phyloP scores from a whole-genome alignment of 2,329 filamentous ascomycete genomes.

The Westerdykella aurantiaca region DNA sequence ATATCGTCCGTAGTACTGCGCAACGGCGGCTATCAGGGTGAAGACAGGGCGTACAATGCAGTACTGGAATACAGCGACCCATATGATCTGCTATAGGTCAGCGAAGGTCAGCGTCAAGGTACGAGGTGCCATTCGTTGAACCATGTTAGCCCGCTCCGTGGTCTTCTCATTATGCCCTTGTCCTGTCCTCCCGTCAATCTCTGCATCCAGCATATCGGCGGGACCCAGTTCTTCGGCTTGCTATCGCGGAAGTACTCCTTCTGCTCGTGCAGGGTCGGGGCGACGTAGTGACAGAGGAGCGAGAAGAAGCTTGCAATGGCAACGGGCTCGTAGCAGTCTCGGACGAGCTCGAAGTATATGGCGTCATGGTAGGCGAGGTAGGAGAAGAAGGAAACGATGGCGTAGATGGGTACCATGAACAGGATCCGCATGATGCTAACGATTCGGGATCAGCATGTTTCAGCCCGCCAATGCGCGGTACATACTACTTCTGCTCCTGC shows the following conservation, averaged over 20 bases:
- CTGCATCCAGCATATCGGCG: constrained; percentile 64
- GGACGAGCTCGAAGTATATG: constrained; percentile 74
- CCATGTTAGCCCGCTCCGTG: constrained; percentile 77
- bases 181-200: constrained; percentile 64
- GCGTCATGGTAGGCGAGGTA: constrained; percentile 70
- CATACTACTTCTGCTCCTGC: constrained; percentile 55
- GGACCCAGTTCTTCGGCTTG: constrained; percentile 65
- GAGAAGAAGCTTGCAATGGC: constrained; percentile 84
- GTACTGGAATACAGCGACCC: constrained; percentile 79
- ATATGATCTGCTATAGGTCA: constrained; percentile 55
- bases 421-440: constrained; percentile 76
- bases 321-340: constrained; percentile 85
- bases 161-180: constrained; percentile 63
- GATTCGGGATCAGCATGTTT: background rate
- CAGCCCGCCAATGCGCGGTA: constrained; percentile 4
- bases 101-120: constrained; percentile 1
- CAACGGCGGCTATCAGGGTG: constrained; percentile 70
- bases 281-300: constrained; percentile 73
- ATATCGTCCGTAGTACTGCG: constrained; percentile 63
- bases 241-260: constrained; percentile 74
- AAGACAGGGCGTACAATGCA: constrained; percentile 74
- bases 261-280: constrained; percentile 69
- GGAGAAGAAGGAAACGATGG: constrained; percentile 66
- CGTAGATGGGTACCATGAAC: constrained; percentile 81
- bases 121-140: constrained; percentile 58